Evolutionary conservation across 495 filamentous ascomycete species (phyloP), one percentile per base, ranked within the genome.

Genomic region (Penicillium flavigenum): DNA sequence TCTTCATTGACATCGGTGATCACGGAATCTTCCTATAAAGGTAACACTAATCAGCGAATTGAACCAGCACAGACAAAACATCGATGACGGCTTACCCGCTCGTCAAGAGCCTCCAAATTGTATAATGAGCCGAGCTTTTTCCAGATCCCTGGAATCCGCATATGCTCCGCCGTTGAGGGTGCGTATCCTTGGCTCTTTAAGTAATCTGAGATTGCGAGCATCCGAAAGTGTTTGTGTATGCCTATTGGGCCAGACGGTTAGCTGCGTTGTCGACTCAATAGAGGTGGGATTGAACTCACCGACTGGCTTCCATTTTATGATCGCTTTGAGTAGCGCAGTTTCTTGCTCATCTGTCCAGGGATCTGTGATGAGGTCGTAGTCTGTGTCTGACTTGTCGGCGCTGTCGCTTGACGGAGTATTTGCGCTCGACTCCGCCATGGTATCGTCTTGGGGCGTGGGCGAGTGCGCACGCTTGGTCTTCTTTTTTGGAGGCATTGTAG

Each of bases 281-380:
- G 27, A 32, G n/a, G 32, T 20, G 31, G 6, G 11, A 47, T 39
- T 8, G 16, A 58, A 78, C 79, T 68, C 67, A 92, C 93, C 94
- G 59, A 92, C 91, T 41, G 94, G 94, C 67, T 98, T 98, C 86
- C 91, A 95, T 68, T 86, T 83, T 47, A 98, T 91, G 51, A 91
- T 81, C 41, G 85, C 89, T 67, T 97, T 97, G 76, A 97, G 89
- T 4, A 98, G 76, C 5, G 87, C 89, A 3, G 90, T 90, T 61
- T 96, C 88, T 67, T 98, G 93, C 62, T 96, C 94, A 68, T 97
- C 91, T 0, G 91, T 96, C 94, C 94, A 98, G 1, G 86, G 83
- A 49, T 95, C 90, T 39, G 82, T 82, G 17, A 87, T 68, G 6
- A 73, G 58, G 57, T 78, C 75, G 59, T 78, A 73, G 27, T 76